A percentile compares a stretch with the other conserved stretches of the same genome.
Conservation (phyloP, 169 alveolate genomes). For the Haemoproteus tartakovskyi region DNA sequence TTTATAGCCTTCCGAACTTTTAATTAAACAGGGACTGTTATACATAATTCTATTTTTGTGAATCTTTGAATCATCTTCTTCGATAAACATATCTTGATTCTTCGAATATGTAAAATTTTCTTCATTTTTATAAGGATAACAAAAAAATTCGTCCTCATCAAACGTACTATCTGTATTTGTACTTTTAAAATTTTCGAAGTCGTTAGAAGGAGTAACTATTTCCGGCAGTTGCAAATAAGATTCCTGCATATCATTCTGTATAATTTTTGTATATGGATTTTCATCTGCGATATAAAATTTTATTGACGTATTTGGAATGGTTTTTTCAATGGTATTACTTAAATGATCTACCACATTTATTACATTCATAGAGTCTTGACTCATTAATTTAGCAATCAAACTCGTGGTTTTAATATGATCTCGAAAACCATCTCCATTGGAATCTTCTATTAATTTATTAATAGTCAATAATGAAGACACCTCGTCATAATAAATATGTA, state of each 20-base stretch:
- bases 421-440: conserved; percentile 47
- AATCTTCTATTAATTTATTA: conserved; percentile 35
- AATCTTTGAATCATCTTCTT: conserved; percentile 19
- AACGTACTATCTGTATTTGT: background rate
- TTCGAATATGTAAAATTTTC: conserved; percentile 55
- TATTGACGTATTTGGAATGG: conserved; percentile 41
- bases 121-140: conserved; percentile 27
- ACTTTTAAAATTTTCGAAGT: background rate
- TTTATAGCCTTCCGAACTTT: conserved; percentile 60
- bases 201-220: conserved; percentile 26
- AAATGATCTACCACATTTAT: conserved; percentile 50
- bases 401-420: conserved; percentile 62
- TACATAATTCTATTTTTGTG: conserved; percentile 10
- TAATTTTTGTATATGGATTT: no score
- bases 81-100: conserved; percentile 21
- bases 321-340: conserved; percentile 7
- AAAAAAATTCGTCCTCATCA: conserved; percentile 24
- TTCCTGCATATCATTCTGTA: no score
- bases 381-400: conserved; percentile 49
- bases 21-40: conserved; percentile 59
- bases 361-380: conserved; percentile 27
- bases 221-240: no score
- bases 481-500: conserved; percentile 31
- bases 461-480: conserved; percentile 19
- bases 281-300: conserved; percentile 39